These are phyloP conservation scores for Penicillium brasilianum DNA, from an alignment of 2,329 filamentous ascomycete genomes.

Conservation along the genomic window DNA sequence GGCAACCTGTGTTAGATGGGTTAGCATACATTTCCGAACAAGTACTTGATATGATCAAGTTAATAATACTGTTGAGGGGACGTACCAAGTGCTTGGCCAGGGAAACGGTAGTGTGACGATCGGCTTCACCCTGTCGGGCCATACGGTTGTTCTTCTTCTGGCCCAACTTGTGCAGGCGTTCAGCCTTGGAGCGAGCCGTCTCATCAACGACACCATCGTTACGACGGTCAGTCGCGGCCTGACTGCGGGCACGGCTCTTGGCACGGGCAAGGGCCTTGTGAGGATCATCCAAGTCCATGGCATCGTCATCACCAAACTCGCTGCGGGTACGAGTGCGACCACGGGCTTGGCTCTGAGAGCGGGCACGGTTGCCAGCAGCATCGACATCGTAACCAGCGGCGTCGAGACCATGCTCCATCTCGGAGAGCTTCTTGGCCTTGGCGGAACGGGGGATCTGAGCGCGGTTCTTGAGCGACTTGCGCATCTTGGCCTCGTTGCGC, in stretches of 20 bases:
- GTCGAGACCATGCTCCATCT: constrained; percentile 86
- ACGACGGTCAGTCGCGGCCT: constrained; percentile 55
- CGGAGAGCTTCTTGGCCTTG: constrained; percentile 78
- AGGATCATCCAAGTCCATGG: constrained; percentile 65
- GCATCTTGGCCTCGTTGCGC: constrained; percentile 91
- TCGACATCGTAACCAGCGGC: constrained; percentile 83
- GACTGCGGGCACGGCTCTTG: constrained; percentile 70
- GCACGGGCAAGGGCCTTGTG: constrained; percentile 65
- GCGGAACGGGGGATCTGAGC: constrained; percentile 86
- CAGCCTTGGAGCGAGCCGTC: constrained; percentile 73
- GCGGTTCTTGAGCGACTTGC: constrained; percentile 96
- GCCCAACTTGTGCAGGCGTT: constrained; percentile 82
- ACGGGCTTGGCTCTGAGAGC: constrained; percentile 64
- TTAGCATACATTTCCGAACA: constrained; percentile 21
- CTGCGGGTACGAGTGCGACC: constrained; percentile 72
- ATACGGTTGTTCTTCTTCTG: constrained; percentile 99
- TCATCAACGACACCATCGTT: constrained; percentile 67
- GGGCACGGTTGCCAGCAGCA: constrained; percentile 73
- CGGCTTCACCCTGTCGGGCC: constrained; percentile 94
- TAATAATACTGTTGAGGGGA: constrained; percentile 29
- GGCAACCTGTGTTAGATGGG: constrained; percentile 63
- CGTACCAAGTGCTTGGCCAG: constrained; percentile 90
- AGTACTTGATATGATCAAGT: not conserved
- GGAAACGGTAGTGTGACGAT: constrained; percentile 82
- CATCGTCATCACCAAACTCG: constrained; percentile 68